These are phyloP conservation scores for Phytophthora pistaciae DNA, from an alignment of 352 stramenopile genomes.

Conservation along the genomic window DNA sequence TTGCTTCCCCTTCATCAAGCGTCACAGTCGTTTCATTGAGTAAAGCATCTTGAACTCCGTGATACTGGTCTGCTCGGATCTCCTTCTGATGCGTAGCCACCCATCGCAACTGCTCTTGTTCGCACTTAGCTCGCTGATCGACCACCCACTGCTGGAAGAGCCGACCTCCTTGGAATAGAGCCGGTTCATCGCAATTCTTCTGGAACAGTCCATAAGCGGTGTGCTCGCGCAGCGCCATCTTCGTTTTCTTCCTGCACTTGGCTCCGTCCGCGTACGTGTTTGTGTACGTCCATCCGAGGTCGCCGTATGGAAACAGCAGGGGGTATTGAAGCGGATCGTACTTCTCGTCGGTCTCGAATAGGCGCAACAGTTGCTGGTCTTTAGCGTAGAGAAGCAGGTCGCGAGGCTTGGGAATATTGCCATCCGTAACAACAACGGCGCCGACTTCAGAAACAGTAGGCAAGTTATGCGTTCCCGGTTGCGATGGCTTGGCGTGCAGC, in stretches of 20 bases:
- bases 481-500: not conserved
- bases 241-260: not conserved
- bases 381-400: not conserved
- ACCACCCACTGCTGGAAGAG: too few relatives aligned
- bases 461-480: slow-evolving; percentile 13
- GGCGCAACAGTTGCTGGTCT: not conserved
- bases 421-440: not conserved
- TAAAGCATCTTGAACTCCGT: too few relatives aligned
- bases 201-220: too few relatives aligned
- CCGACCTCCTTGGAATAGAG: too few relatives aligned
- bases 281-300: slow-evolving; percentile 16
- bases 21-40: too few relatives aligned
- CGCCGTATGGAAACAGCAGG: slow-evolving; percentile 4
- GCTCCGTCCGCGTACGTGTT: slow-evolving; percentile 2
- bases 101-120: too few relatives aligned
- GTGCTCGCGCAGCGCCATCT: not conserved
- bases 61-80: too few relatives aligned
- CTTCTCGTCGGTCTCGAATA: slow-evolving; percentile 6
- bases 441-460: slow-evolving; percentile 11
- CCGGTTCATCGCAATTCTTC: too few relatives aligned
- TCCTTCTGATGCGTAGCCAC: too few relatives aligned
- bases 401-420: not conserved
- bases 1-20: too few relatives aligned
- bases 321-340: slow-evolving; percentile 20
- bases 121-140: too few relatives aligned